These are phyloP conservation scores for Apiospora phragmitis DNA, from an alignment of 2,329 filamentous ascomycete genomes.

Conservation along the genomic window DNA sequence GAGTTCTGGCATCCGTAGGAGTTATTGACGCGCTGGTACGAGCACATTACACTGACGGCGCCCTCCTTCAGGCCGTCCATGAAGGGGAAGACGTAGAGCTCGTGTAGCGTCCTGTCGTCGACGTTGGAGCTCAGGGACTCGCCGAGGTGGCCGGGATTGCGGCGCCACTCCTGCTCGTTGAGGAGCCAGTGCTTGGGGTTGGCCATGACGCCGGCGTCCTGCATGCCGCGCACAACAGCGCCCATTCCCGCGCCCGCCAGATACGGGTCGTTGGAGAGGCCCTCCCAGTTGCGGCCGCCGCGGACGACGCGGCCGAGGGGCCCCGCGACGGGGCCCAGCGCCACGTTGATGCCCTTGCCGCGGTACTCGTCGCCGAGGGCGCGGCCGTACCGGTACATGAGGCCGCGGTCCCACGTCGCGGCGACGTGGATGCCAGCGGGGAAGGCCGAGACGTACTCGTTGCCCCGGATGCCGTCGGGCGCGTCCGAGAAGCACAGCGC, in stretches of 20 bases:
- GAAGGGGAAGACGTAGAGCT: slow-evolving; percentile 87
- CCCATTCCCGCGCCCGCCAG: slow-evolving; percentile 48
- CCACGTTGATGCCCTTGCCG: slow-evolving; percentile 36
- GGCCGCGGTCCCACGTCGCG: slow-evolving; percentile 61
- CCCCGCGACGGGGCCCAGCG: slow-evolving; percentile 60
- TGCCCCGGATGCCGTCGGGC: slow-evolving; percentile 34
- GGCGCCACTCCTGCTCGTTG: slow-evolving; percentile 16
- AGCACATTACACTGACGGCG: slow-evolving; percentile 79
- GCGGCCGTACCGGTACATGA: slow-evolving; percentile 38
- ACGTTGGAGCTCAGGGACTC: slow-evolving; percentile 29
- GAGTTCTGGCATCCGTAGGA: slow-evolving; percentile 74
- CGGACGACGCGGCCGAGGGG: slow-evolving; percentile 57
- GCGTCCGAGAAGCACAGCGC: slow-evolving; percentile 42
- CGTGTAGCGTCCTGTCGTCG: slow-evolving; percentile 50
- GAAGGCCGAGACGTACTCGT: slow-evolving; percentile 48
- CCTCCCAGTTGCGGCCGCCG: slow-evolving; percentile 43
- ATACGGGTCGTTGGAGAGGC: slow-evolving; percentile 58
- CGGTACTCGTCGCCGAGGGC: slow-evolving; percentile 36
- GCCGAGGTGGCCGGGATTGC: slow-evolving; percentile 31
- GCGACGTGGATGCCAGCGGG: slow-evolving; percentile 63
- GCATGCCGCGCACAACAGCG: slow-evolving; percentile 67
- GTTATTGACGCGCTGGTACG: slow-evolving; percentile 75
- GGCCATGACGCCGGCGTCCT: slow-evolving; percentile 73
- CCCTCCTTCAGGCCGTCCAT: slow-evolving; percentile 77
- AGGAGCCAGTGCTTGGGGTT: slow-evolving; percentile 54